phyloP scores from a whole-genome alignment of 352 stramenopile species.

The Phytopythium montanum region DNA sequence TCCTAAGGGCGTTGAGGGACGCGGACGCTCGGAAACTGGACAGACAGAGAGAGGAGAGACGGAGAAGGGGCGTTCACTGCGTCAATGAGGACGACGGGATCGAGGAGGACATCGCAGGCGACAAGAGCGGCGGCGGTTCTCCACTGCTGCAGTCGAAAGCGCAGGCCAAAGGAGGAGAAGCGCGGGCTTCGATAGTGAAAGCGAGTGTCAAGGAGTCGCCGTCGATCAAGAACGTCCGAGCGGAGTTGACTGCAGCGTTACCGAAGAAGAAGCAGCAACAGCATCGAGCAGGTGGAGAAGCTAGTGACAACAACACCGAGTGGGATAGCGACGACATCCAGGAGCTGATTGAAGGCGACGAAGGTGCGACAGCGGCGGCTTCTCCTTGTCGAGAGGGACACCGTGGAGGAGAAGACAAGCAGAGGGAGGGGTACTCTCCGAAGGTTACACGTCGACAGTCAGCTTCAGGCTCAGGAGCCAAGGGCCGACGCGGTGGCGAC shows the following conservation, averaged over 20 bases:
- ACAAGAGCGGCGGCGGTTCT: conserved; percentile 13
- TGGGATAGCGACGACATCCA: conserved; percentile 77
- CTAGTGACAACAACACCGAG: conserved; percentile 38
- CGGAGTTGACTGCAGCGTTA: not conserved
- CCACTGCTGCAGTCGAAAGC: conserved; percentile 18
- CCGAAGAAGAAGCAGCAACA: conserved; percentile 16
- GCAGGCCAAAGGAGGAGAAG: conserved; percentile 7
- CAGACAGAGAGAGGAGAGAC: conserved; percentile 35
- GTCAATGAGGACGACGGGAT: conserved; percentile 57
- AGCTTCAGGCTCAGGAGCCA: conserved; percentile 13
- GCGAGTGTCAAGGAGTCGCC: conserved; percentile 1
- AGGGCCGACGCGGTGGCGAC: conserved; percentile 15
- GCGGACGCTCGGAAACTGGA: conserved; percentile 35
- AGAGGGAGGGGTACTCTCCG: not conserved
- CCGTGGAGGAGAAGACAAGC: conserved; percentile 2
- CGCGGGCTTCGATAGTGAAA: conserved; percentile 12
- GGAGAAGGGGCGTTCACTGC: conserved; percentile 6
- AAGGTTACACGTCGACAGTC: conserved; percentile 13
- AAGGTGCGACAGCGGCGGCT: conserved; percentile 12
- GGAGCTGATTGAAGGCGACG: conserved; percentile 75
- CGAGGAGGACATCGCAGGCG: conserved; percentile 70
- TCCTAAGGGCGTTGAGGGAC: conserved; percentile 50
- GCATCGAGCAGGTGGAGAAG: conserved; percentile 1
- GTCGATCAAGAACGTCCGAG: not conserved
- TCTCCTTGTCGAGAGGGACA: conserved; percentile 7